Percentiles rank a stretch among this genome's conserved stretches.
Evolutionary conservation across 176 grass and related monocot species (phyloP).

Genomic region (Oryza officinalis): DNA sequence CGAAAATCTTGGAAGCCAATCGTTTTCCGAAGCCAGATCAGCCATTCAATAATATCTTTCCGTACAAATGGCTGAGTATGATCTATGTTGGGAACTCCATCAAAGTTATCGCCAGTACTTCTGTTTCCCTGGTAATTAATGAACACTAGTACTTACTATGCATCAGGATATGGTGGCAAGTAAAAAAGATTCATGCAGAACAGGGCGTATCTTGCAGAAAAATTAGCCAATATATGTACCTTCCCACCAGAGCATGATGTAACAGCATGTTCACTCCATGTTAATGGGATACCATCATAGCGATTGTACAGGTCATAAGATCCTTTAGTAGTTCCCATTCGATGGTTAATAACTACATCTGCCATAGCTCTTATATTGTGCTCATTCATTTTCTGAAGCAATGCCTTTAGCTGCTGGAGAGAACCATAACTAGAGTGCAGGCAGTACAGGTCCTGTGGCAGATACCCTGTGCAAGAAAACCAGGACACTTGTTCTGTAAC

Average conservation of each 20-base stretch:
- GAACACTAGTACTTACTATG: too few species aligned
- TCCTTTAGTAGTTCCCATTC: slow-evolving; percentile 85
- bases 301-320: slow-evolving; percentile 75
- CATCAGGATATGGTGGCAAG: too few species aligned
- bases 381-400: slow-evolving; percentile 73
- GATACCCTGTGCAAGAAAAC: slow-evolving; percentile 53
- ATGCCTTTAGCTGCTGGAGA: slow-evolving; percentile 46
- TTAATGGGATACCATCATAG: slow-evolving; percentile 84
- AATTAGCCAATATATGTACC: slow-evolving; percentile 56
- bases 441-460: slow-evolving; percentile 86
- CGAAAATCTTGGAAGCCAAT: slow-evolving; percentile 97
- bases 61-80: slow-evolving; percentile 92
- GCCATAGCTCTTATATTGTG: slow-evolving; percentile 86
- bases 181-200: too few species aligned
- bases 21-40: slow-evolving; percentile 71
- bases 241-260: slow-evolving; percentile 95
- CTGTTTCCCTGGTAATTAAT: slow-evolving; percentile 64
- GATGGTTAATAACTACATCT: slow-evolving; percentile 97
- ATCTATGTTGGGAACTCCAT: slow-evolving; percentile 93
- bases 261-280: slow-evolving; percentile 91
- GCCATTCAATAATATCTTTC: slow-evolving; percentile 85
- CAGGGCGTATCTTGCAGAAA: slow-evolving; percentile 16
- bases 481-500: neutral
- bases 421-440: slow-evolving; percentile 96
- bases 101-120: slow-evolving; percentile 74